Conservation (phyloP, 345 rosid genomes). For the Eucalyptus leucophloia region DNA sequence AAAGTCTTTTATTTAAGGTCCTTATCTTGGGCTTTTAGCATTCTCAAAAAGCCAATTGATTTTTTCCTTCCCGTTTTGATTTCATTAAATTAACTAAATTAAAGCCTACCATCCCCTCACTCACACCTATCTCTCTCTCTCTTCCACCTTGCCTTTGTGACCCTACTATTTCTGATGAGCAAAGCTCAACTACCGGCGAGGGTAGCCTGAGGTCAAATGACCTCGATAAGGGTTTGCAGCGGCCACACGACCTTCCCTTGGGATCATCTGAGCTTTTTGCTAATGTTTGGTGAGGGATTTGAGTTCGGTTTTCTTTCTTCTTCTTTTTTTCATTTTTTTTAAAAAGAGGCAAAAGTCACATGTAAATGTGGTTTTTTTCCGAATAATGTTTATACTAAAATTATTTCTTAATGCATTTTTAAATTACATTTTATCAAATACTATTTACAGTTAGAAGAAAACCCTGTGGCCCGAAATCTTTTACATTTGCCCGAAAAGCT, state of each 20-base stretch:
- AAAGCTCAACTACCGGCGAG: accelerated
- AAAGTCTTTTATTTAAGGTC: neutral
- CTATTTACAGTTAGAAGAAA: neutral
- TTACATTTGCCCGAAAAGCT: neutral
- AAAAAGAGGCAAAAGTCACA: neutral
- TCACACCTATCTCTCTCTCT: neutral
- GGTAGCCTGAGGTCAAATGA: neutral
- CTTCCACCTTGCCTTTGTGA: neutral
- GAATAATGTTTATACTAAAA: neutral
- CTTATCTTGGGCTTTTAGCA: neutral
- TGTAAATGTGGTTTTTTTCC: neutral
- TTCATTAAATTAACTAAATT: neutral
- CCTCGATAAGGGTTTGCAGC: neutral
- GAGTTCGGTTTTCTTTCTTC: neutral
- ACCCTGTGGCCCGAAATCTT: neutral
- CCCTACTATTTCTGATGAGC: neutral
- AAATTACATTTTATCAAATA: accelerated
- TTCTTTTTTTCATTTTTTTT: too few species aligned
- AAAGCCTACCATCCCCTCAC: neutral
- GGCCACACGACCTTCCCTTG: accelerated
- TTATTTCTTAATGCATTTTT: neutral
- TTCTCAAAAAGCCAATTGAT: neutral
- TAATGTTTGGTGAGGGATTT: accelerated
- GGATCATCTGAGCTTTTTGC: accelerated
- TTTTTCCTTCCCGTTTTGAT: neutral